Conservation (phyloP, 495 filamentous ascomycete genomes). For the Xylaria sp. region DNA sequence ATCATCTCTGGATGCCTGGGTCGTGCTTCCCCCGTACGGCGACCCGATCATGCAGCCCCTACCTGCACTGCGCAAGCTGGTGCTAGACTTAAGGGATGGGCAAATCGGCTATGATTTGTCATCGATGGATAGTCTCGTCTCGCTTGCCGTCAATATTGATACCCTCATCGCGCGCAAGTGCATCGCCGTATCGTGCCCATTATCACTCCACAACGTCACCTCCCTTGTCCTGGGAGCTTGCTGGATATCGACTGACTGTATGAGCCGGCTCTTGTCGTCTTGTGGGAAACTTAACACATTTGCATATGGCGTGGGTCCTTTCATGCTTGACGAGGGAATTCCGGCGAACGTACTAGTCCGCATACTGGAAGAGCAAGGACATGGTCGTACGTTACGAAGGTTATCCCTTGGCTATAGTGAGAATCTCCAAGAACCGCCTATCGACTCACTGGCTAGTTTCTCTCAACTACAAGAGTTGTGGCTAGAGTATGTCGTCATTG, state of each 20-base stretch:
- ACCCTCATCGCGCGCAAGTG: not conserved
- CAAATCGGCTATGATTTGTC: not conserved
- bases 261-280: not conserved
- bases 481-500: not conserved
- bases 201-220: not conserved
- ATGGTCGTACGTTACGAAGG: not conserved
- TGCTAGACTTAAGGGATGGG: not conserved
- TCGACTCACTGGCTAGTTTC: not conserved
- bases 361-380: not conserved
- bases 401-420: not conserved
- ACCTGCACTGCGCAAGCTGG: not conserved
- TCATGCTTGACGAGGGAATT: not conserved
- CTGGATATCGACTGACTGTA: not conserved
- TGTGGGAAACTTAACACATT: constrained; percentile 1
- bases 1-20: not conserved
- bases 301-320: not conserved
- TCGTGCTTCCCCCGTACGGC: not conserved
- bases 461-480: not conserved
- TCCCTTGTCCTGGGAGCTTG: not conserved
- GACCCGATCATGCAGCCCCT: not conserved
- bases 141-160: not conserved
- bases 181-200: not conserved
- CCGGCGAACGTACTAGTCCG: not conserved
- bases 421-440: not conserved
- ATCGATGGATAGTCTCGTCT: not conserved